Evolutionary conservation across 2,329 filamentous ascomycete genomes (phyloP).

Genomic region (Berkeleyomyces basicola): DNA sequence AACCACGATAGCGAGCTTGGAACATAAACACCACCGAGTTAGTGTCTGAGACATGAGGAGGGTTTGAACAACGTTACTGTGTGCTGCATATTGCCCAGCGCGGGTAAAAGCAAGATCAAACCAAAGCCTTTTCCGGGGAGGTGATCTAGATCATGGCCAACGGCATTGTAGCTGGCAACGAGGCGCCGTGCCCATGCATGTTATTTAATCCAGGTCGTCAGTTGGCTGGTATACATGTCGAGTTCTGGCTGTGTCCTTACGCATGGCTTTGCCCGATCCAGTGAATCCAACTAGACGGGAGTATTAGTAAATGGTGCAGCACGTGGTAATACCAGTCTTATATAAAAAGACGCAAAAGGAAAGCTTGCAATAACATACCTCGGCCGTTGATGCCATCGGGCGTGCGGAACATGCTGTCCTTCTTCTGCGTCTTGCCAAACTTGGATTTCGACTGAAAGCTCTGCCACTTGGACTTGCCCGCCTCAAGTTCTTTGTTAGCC

Average conservation of each 20-base stretch:
- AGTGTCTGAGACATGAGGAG: not conserved
- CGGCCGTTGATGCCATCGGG: constrained; percentile 71
- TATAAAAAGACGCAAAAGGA: not conserved
- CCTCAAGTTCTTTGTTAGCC: constrained; percentile 79
- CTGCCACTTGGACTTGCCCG: constrained; percentile 85
- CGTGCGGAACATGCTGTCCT: constrained; percentile 94
- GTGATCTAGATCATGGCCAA: no score
- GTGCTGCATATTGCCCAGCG: not conserved
- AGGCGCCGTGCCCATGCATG: not conserved
- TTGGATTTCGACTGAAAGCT: constrained; percentile 73
- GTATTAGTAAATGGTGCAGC: constrained; percentile 15
- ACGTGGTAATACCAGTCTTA: not conserved
- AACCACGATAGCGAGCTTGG: not conserved
- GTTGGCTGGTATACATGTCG: constrained; percentile 72
- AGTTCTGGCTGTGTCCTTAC: constrained; percentile 69
- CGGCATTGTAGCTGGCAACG: no score
- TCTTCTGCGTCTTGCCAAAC: constrained; percentile 50
- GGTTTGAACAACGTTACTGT: not conserved
- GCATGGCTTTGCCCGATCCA: constrained; percentile 88
- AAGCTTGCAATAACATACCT: constrained; percentile 39
- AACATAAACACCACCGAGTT: constrained; percentile 1
- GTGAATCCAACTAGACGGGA: constrained; percentile 70
- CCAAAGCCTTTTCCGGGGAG: not conserved
- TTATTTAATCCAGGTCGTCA: constrained; percentile 51
- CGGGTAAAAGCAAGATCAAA: not conserved